Base-by-base conservation (phyloP, 331 rosid genomes). In the Phaseolus coccineus region DNA sequence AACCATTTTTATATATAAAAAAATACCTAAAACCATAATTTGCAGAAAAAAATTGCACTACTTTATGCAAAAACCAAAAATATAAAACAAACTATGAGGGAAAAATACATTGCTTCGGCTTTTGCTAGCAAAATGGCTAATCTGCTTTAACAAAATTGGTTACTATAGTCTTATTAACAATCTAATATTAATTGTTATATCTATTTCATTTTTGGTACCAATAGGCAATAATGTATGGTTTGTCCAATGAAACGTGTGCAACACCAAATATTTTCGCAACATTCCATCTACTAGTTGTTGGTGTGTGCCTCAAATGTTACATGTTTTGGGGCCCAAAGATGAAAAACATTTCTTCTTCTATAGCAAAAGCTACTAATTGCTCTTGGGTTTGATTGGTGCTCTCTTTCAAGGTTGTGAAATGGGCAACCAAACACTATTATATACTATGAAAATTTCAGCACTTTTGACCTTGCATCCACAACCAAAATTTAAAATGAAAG, bases 231-330 rank as follows among this genome's bases (percentile, higher is more conserved):
- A 11, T 40, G 2, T 10, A 53, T 77, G 22, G 24, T 27, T 68
- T 27, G 59, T 40, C 35, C 12, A 68, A 77, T 42, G 69, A 28
- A 73, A 78, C 76, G 69, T 78, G 76, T n/a, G 76, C 69, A 55
- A 27, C 76, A 42, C 76, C 76, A 52, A 67, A 51, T 27, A 55
- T 13, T 25, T 11, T 10, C 11, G 48, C 58, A 37, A 55, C 46
- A 52, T 27, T 44, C 7, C 15, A 24, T 16, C 9, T 27, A 27
- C 50, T 9, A 24, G 63, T 33, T 27, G 40, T 58, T 69, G 77
- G 37, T 31, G 77, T 56, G 53, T 47, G 73, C 37, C 51, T 14
- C 44, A 8, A 70, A 12, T 70, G 8, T 14, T 42, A 4, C 9
- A 35, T 44, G 12, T 58, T 10, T 46, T 48, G 30, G 22, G 78